A percentile compares a stretch with the other conserved stretches of the same genome.
phyloP scores from a whole-genome alignment of 2,329 filamentous ascomycete genomes.

The Penicillium sp. region DNA sequence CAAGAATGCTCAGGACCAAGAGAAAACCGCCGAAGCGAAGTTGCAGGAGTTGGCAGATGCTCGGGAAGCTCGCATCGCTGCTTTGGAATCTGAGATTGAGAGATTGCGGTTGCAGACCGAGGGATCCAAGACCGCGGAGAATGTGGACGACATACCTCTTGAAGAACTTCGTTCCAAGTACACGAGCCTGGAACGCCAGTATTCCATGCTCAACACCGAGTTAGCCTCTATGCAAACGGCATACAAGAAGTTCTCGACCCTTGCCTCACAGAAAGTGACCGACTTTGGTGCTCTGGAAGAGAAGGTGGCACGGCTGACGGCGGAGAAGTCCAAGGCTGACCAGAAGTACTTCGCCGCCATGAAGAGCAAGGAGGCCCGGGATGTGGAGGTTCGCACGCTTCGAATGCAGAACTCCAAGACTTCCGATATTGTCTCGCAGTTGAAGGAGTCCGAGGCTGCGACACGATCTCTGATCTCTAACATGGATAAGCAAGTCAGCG shows the following conservation, averaged over 20 bases:
- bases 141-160: conserved; percentile 64
- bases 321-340: conserved; percentile 94
- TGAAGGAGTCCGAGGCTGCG: conserved; percentile 87
- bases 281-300: conserved; percentile 80
- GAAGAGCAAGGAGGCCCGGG: conserved; percentile 87
- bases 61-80: conserved; percentile 78
- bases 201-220: conserved; percentile 83
- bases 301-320: conserved; percentile 72
- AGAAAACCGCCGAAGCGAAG: conserved; percentile 71
- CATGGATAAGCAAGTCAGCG: conserved; percentile 87
- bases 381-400: conserved; percentile 78
- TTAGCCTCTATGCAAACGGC: conserved; percentile 87
- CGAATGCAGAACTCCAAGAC: conserved; percentile 86
- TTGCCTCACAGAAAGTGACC: conserved; percentile 85
- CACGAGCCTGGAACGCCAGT: conserved; percentile 76
- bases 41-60: conserved; percentile 80
- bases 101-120: conserved; percentile 66
- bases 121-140: conserved; percentile 51
- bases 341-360: conserved; percentile 97
- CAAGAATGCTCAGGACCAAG: conserved; percentile 79
- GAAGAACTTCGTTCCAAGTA: conserved; percentile 79
- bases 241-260: conserved; percentile 83
- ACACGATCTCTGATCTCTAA: conserved; percentile 78
- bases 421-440: conserved; percentile 87
- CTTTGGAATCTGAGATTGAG: conserved; percentile 81